phyloP scores from a whole-genome alignment of 306 rosid species.

The Cicer yamashitae region DNA sequence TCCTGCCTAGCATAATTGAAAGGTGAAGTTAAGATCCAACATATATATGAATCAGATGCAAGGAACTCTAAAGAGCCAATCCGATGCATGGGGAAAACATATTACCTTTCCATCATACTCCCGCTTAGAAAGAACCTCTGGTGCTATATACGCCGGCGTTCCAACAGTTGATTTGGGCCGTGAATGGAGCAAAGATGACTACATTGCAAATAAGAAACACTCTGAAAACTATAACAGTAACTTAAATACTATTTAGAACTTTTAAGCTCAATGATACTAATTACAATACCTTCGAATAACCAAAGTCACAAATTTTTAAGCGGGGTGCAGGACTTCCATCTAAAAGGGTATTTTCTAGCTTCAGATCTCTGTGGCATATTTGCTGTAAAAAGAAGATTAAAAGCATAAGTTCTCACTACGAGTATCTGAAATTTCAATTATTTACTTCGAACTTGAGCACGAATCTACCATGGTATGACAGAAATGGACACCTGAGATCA shows the following conservation, averaged over 20 bases:
- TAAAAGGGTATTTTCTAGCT: slow-evolving; percentile 67
- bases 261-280: slow-evolving; percentile 29
- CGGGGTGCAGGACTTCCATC: slow-evolving; percentile 82
- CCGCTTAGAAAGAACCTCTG: slow-evolving; percentile 69
- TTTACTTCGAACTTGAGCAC: background rate
- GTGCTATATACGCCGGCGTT: slow-evolving; percentile 75
- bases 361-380: slow-evolving; percentile 73
- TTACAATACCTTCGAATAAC: slow-evolving; percentile 64
- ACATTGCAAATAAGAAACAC: slow-evolving; percentile 36
- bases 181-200: slow-evolving; percentile 73
- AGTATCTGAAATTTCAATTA: background rate
- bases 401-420: background rate
- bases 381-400: slow-evolving; percentile 52
- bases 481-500: slow-evolving; percentile 69
- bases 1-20: slow-evolving; percentile 1
- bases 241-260: background rate
- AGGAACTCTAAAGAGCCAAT: slow-evolving; percentile 25
- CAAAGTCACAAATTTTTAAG: slow-evolving; percentile 72
- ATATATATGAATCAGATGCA: slow-evolving; percentile 14
- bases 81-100: background rate
- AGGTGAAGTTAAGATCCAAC: slow-evolving; percentile 24
- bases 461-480: slow-evolving; percentile 65
- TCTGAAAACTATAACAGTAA: background rate
- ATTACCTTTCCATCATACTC: slow-evolving; percentile 74
- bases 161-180: slow-evolving; percentile 78